These are phyloP conservation scores for Aspergillus sojae DNA, from an alignment of 2,329 filamentous ascomycete genomes.

Conservation along the genomic window DNA sequence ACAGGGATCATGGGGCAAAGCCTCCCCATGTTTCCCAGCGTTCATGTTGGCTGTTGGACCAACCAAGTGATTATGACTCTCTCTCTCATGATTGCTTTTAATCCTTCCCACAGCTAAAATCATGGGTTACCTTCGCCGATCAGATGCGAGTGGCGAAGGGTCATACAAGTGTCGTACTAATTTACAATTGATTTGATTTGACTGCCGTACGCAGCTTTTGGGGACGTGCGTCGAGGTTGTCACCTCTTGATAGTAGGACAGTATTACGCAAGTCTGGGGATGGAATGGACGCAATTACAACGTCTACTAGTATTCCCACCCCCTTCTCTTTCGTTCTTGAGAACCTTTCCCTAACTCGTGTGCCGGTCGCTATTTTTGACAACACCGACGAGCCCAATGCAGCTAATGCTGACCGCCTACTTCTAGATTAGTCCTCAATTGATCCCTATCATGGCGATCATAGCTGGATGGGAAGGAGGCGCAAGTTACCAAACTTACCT, in stretches of 20 bases:
- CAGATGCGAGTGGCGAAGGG: not conserved
- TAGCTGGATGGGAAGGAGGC: not conserved
- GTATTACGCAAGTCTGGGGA: constrained; percentile 6
- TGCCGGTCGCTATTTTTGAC: not conserved
- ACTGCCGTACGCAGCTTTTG: not conserved
- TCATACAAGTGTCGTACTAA: not conserved
- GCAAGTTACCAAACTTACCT: constrained; percentile 5
- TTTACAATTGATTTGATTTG: not conserved
- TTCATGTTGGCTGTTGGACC: not conserved
- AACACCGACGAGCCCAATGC: not conserved
- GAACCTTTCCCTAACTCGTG: not conserved
- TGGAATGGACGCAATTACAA: constrained; percentile 8
- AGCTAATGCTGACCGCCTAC: not conserved
- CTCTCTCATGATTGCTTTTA: not conserved
- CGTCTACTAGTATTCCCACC: not conserved
- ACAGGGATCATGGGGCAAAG: not conserved
- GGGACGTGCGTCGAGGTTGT: not conserved
- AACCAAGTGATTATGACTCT: not conserved
- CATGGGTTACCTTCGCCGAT: not conserved
- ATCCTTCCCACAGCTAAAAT: not conserved
- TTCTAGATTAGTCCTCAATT: not conserved
- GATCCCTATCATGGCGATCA: not conserved
- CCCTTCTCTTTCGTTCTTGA: too few relatives aligned
- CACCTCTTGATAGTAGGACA: not conserved
- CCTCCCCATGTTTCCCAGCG: not conserved